Evolutionary conservation across 2,329 filamentous ascomycete genomes (phyloP), one percentile per base, ranked within the genome.

Genomic region (Hawksworthiomyces lignivorus): DNA sequence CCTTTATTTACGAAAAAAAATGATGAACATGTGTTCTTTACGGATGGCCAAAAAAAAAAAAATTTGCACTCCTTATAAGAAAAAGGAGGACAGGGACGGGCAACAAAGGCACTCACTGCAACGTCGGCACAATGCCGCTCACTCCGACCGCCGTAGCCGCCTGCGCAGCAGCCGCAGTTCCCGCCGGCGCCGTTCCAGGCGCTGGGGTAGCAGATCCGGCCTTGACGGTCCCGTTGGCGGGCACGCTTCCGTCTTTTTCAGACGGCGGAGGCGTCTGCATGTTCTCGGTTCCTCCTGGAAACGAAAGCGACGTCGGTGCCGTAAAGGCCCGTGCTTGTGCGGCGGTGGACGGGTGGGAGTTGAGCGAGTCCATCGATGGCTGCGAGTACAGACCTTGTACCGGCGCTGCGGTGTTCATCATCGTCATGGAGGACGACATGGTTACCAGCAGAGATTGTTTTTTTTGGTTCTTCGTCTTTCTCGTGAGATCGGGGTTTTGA

Each of bases 271-370:
- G 44, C 33, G 45, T 47, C 41, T 46, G 44, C 49, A 51, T 47
- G 26, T 30, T 48, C 33, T 50, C 48, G 18, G 49, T 45, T 37
- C 49, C 49, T 29, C 85, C 85, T 40, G 90, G 89, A 67, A 94
- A 97, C 48, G 89, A 94, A 53, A 97, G 75, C 55, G 88, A 95
- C 53, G 87, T 84, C 44, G 89, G 87, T 47, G 87, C 88, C 57
- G 89, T 94, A 68, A 97, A 95, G 60, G 86, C 87, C 73, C 92
- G 92, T 52, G 92, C 92, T 76, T 97, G 89, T 51, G 83, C 80
- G 58, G 90, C 89, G 61, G 82, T 97, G 53, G 85, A 77, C 40
- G 92, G 92, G 61, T 97, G 92, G 54, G 90, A 92, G 60, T 87
- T 89, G 58, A 95, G 84, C 59, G 82, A 79, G 64, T 94, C 87